Evolutionary conservation across 148 eudicot species (phyloP).

Genomic region (Nyssa sinensis): DNA sequence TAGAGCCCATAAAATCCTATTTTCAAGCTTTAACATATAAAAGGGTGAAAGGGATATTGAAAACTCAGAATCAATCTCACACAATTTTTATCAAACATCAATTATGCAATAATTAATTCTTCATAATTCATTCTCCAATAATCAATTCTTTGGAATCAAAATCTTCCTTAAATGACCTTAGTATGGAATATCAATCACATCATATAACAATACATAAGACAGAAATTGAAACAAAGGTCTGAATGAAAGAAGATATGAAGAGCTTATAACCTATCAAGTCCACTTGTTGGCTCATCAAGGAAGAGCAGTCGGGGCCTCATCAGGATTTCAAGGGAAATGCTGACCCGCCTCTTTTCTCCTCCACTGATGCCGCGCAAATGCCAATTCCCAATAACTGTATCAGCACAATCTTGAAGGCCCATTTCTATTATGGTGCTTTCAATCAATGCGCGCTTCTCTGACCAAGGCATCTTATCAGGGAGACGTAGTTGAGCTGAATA

Average conservation of each 20-base stretch:
- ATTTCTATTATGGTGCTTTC: conserved; percentile 93
- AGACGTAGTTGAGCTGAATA: conserved; percentile 82
- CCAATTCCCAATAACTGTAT: conserved; percentile 95
- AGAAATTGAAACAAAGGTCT: no score
- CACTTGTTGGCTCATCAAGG: conserved; percentile 97
- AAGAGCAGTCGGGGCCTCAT: conserved; percentile 92
- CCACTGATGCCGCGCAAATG: conserved; percentile 96
- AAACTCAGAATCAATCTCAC: no score
- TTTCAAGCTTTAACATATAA: no score
- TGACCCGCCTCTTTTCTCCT: conserved; percentile 87
- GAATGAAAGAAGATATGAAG: neutral
- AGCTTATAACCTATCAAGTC: conserved; percentile 71
- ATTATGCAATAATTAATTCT: no score
- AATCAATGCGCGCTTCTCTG: conserved; percentile 67
- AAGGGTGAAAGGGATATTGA: no score
- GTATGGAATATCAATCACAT: no score
- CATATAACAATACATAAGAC: neutral
- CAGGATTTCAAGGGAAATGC: conserved; percentile 90
- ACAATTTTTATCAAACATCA: no score
- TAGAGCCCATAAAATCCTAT: no score
- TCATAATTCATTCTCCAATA: no score
- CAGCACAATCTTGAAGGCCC: conserved; percentile 99
- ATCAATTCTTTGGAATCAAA: no score
- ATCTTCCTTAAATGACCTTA: no score
- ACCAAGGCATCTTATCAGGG: conserved; percentile 75